These are phyloP conservation scores for Geotrichum macrosporum DNA, from an alignment of 1,139 yeast genomes.

Conservation along the genomic window DNA sequence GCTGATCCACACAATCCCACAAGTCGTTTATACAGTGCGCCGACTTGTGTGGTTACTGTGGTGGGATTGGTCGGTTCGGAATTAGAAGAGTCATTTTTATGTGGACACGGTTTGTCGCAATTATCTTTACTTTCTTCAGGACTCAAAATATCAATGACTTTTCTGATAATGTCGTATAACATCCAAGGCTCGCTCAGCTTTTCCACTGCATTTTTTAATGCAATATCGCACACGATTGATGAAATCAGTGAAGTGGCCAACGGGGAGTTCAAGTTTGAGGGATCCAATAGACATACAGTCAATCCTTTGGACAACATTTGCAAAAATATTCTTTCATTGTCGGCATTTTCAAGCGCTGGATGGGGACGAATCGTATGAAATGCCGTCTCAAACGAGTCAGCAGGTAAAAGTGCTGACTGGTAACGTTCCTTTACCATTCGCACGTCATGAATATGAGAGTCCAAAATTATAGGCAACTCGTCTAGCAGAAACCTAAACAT, in stretches of 20 bases:
- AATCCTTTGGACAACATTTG: slow-evolving; percentile 39
- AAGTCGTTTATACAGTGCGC: slow-evolving; percentile 21
- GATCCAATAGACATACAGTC: slow-evolving; percentile 40
- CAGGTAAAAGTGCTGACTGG: slow-evolving; percentile 32
- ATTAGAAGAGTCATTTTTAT: not conserved
- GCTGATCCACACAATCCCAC: slow-evolving; percentile 21
- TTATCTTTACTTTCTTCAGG: slow-evolving; percentile 3
- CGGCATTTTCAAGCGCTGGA: slow-evolving; percentile 42
- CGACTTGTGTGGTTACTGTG: slow-evolving; percentile 23
- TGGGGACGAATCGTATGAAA: slow-evolving; percentile 45
- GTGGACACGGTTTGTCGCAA: not conserved
- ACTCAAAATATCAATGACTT: slow-evolving; percentile 27
- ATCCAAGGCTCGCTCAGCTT: slow-evolving; percentile 47
- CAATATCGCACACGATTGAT: slow-evolving; percentile 43
- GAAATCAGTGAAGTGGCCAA: slow-evolving; percentile 41
- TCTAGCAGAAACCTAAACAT: slow-evolving; percentile 41
- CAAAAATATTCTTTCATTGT: slow-evolving; percentile 35
- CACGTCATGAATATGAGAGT: slow-evolving; percentile 37
- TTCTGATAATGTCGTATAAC: slow-evolving; percentile 42
- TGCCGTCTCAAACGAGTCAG: slow-evolving; percentile 34
- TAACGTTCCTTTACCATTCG: slow-evolving; percentile 29
- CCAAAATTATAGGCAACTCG: slow-evolving; percentile 42
- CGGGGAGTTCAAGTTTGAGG: slow-evolving; percentile 40
- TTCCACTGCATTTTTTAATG: slow-evolving; percentile 41
- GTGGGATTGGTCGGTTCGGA: slow-evolving; percentile 2